Evolutionary conservation across 2,329 filamentous ascomycete genomes (phyloP).

Genomic region (Lasiodiplodia sp.): DNA sequence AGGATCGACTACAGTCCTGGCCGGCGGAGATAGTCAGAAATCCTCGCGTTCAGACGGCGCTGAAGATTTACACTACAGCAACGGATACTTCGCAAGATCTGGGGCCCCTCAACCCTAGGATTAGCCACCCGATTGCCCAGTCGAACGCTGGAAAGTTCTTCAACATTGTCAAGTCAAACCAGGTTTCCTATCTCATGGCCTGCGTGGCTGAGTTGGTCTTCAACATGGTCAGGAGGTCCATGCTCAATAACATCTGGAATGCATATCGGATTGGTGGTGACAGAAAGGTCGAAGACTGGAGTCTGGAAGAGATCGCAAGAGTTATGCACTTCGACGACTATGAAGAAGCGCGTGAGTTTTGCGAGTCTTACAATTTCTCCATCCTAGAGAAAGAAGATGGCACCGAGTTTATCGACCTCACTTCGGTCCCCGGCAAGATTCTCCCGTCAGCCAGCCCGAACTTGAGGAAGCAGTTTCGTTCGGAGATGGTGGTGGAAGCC

Average conservation of each 20-base stretch:
- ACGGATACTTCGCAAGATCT: constrained; percentile 61
- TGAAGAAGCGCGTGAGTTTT: constrained; percentile 62
- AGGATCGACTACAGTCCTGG: constrained; percentile 65
- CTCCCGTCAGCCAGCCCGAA: constrained; percentile 39
- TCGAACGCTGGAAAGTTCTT: constrained; percentile 67
- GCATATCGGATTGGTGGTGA: constrained; percentile 61
- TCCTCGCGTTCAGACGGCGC: constrained; percentile 61
- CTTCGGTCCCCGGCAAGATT: constrained; percentile 50
- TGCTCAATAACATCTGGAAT: constrained; percentile 63
- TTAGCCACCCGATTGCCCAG: constrained; percentile 61
- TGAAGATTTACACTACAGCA: constrained; percentile 64
- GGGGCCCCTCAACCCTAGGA: constrained; percentile 58
- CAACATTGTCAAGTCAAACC: constrained; percentile 60
- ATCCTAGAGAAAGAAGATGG: constrained; percentile 57
- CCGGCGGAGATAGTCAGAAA: constrained; percentile 59
- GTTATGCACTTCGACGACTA: constrained; percentile 64
- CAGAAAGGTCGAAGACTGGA: constrained; percentile 63
- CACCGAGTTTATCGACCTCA: constrained; percentile 60
- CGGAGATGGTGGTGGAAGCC: constrained; percentile 61
- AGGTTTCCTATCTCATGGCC: constrained; percentile 67
- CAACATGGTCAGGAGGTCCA: constrained; percentile 63
- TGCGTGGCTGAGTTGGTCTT: constrained; percentile 71
- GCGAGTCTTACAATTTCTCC: constrained; percentile 60
- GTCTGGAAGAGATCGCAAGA: constrained; percentile 57
- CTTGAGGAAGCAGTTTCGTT: constrained; percentile 60